Base-by-base conservation (phyloP, 2,329 filamentous ascomycete genomes). In the Chrysoporthe austroafricana region DNA sequence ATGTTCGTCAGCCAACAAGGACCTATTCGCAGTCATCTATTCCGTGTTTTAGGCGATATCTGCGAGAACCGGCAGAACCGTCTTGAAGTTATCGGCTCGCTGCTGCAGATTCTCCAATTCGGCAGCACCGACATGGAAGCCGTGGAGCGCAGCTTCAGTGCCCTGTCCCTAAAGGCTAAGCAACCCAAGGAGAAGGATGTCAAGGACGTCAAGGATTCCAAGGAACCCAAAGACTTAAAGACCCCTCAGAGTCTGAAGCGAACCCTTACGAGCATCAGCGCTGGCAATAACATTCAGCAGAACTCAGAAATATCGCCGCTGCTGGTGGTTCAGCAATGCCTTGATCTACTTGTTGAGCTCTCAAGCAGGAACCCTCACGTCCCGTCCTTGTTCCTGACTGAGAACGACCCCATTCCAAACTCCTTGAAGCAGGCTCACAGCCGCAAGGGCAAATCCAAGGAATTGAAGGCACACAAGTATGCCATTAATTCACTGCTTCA, bases 1-100 rank as follows among this genome's bases (percentile, higher is more conserved):
- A 97, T 99, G 95, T 99, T 99, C 77, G 94, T 98, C 73, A 91
- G 93, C 60, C 93, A 97, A 72, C 92, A 95, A 71, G 93, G 92
- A 32, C 96, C 92, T 70, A 91, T 96, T 61, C 92, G 94, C 72
- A 88, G 86, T 70, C 92, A 93, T 69, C 85, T 99, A 64, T 95
- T 96, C 76, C 90, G 91, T 66, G 92, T 99, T 64, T 89, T 99
- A 63, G 89, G 93, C 70, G 93, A 97, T 72, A 90, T 98, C 36
- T 98, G 94, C 76, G 92, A 97, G 79, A 99, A 99, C 77, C 90
- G 93, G n/a, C 94, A 97, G 76, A 99, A 96, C 75, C 89, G 96
- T 46, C 89, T 94, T 3, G 96, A 99, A 78, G 93, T 99, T 44
- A 90, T 99, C 74, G 97, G 93, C 78, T 93, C 96, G 34, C 83